phyloP scores from a whole-genome alignment of 495 filamentous ascomycete genomes.

The Aspergillus diversus region DNA sequence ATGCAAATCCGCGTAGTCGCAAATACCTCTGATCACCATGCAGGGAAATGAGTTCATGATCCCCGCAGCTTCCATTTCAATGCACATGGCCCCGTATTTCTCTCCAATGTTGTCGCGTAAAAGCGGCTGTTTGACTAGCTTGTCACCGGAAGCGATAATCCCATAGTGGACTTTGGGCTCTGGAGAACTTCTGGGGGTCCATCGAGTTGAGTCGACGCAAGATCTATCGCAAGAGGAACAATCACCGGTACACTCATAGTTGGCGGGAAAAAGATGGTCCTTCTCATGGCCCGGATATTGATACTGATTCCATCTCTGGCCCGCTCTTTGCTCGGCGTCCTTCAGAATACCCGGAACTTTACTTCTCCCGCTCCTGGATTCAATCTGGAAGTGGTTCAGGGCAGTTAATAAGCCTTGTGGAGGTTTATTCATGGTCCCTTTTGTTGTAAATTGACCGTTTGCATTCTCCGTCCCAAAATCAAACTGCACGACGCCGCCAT shows the following conservation, averaged over 20 bases:
- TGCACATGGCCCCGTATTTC: not conserved
- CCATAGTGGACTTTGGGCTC: not conserved
- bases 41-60: constrained; percentile 31
- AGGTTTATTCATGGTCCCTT: not conserved
- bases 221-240: not conserved
- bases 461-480: not conserved
- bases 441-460: not conserved
- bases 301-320: not conserved
- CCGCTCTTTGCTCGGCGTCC: not conserved
- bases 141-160: not conserved
- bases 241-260: not conserved
- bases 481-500: not conserved
- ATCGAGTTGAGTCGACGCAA: not conserved
- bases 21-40: constrained; percentile 38
- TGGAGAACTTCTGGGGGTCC: not conserved
- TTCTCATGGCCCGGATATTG: not conserved
- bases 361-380: not conserved
- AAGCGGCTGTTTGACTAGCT: not conserved
- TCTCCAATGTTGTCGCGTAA: not conserved
- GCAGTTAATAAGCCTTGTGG: not conserved
- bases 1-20: constrained; percentile 40
- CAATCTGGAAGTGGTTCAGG: not conserved
- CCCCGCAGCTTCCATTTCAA: constrained; percentile 29
- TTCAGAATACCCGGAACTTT: not conserved
- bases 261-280: not conserved